Percentiles rank a stretch among this genome's conserved stretches.
phyloP scores from a whole-genome alignment of 768 basidiomycete genomes.

The Cytidiella melzeri region DNA sequence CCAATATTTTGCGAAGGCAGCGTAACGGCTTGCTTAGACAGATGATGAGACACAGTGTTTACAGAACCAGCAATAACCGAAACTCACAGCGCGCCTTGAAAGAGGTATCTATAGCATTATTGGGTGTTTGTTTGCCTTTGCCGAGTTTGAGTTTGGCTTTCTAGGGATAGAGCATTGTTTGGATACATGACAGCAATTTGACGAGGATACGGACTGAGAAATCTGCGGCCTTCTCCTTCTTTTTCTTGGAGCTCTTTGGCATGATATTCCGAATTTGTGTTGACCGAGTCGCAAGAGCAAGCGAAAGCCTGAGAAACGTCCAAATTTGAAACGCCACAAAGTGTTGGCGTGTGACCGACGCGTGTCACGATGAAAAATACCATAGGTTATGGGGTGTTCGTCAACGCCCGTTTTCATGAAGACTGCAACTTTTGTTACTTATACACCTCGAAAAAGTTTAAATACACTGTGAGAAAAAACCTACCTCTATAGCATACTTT shows the following conservation, averaged over 20 bases:
- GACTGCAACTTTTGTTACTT: too few species aligned
- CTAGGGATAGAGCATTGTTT: conserved; percentile 32
- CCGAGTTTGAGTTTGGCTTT: conserved; percentile 97
- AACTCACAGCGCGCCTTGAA: conserved; percentile 88
- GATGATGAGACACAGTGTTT: not conserved
- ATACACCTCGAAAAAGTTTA: too few species aligned
- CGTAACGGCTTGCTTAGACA: conserved; percentile 63
- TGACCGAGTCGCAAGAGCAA: too few species aligned
- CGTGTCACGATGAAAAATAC: too few species aligned
- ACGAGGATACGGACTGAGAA: conserved; percentile 52
- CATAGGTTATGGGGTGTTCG: too few species aligned
- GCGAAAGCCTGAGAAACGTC: too few species aligned
- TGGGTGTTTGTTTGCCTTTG: conserved; percentile 79
- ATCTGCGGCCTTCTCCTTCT: conserved; percentile 82
- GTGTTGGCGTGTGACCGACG: too few species aligned
- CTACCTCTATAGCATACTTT: too few species aligned
- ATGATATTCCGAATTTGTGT: too few species aligned
- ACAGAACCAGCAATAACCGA: not conserved
- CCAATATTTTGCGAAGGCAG: conserved; percentile 81
- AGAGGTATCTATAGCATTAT: conserved; percentile 90
- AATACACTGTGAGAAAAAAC: too few species aligned
- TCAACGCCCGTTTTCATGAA: too few species aligned
- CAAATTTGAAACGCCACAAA: too few species aligned
- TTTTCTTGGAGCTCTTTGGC: conserved; percentile 87
- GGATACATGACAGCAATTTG: not conserved